Evolutionary conservation across 257 asterid species (phyloP), one percentile per base, ranked within the genome.

Genomic region (Petrea volubilis): DNA sequence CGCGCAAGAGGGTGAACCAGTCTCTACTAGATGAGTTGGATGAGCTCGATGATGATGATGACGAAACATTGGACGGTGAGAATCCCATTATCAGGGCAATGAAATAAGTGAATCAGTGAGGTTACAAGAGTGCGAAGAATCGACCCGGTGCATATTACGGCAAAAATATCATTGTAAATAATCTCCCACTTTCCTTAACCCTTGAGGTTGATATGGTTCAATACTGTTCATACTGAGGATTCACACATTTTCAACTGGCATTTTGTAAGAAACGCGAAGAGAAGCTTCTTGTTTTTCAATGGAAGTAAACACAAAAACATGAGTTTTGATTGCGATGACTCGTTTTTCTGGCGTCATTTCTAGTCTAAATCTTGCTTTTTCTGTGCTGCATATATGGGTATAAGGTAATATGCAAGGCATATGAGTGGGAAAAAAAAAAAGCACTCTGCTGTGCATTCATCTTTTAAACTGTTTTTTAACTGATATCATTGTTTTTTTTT

Each of bases 1-100:
- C 98, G 10, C 98, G 99, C 66, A 95, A 90, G 87, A 80, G 58
- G n/a, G 77, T 88, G 67, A 95, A 91, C 64, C 98, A 95, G 80
- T 92, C 97, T 17, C 18, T 92, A 33, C 80, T 88, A 43, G 88
- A 86, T 70, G 96, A 82, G 68, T 60, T 88, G 76, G 93, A 95
- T 51, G 97, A 92, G 71, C 76, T 73, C 20, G 88, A 81, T 11
- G 95, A 88, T 5, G 90, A 88, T 3, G 90, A 88, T 4, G 88
- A 85, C 13, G 85, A 89, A 51, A 44, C 34, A 31, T 27, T 40
- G 43, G 78, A 85, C 31, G 71, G 56, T 25, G 86, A 79, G 40
- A 77, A 82, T 76, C 86, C 86, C 11, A 27, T 81, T 70, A 38
- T 77, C 55, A 75, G 86, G 78, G 84, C 79, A 70, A 50, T 74